Evolutionary conservation across 768 basidiomycete genomes (phyloP).

Genomic region (Plicaturopsis crispa): DNA sequence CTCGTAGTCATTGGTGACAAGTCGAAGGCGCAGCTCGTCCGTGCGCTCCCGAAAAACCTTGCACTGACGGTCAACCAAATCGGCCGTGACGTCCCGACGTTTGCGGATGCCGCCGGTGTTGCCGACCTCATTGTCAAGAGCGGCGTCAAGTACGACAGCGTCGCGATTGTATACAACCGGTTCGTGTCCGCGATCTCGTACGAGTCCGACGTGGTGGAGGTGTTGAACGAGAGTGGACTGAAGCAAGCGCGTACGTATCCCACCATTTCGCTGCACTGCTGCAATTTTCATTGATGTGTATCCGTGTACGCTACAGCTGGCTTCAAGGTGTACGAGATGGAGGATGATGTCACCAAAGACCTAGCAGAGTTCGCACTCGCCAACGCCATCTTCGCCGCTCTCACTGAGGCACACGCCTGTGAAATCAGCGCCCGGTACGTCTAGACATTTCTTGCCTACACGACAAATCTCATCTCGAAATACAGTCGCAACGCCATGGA

Average conservation of each 20-base stretch:
- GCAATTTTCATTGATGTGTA: constrained; percentile 3
- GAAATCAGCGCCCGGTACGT: constrained; percentile 84
- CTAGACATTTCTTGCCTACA: constrained; percentile 3
- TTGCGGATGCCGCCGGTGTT: constrained; percentile 90
- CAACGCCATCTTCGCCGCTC: constrained; percentile 91
- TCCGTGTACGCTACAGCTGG: constrained; percentile 41
- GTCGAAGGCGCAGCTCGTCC: constrained; percentile 85
- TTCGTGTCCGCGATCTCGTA: constrained; percentile 90
- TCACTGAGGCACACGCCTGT: constrained; percentile 93
- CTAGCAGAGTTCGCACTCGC: constrained; percentile 93
- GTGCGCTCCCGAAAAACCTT: constrained; percentile 57
- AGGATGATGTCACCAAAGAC: constrained; percentile 92
- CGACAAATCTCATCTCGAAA: constrained; percentile 7
- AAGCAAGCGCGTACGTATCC: constrained; percentile 65
- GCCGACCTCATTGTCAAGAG: constrained; percentile 88
- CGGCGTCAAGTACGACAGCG: constrained; percentile 80
- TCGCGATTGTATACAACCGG: constrained; percentile 75
- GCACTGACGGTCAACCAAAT: constrained; percentile 94
- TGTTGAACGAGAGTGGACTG: constrained; percentile 77
- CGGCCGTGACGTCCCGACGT: constrained; percentile 94
- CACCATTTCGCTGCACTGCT: neutral
- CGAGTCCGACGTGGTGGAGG: constrained; percentile 66
- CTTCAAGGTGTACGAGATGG: constrained; percentile 96
- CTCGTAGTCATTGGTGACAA: constrained; percentile 95
- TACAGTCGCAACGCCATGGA: constrained; percentile 96